phyloP scores from a whole-genome alignment of 257 asterid genomes.

The Solanum appendiculatum region DNA sequence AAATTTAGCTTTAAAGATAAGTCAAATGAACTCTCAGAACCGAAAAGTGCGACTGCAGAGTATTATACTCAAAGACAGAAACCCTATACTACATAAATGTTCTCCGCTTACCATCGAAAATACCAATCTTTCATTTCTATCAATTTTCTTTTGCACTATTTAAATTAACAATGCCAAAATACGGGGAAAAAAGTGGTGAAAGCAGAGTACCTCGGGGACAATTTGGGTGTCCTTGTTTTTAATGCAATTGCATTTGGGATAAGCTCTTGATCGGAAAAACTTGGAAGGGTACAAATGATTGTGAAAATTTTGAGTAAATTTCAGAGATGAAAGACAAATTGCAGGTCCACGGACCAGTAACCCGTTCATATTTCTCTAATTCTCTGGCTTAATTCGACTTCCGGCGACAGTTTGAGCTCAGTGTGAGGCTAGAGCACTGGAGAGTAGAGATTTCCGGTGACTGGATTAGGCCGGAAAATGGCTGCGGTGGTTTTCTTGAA shows the following conservation, averaged over 20 bases:
- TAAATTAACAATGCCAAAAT: not conserved
- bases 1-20: not conserved
- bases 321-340: not conserved
- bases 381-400: not conserved
- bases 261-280: constrained; percentile 2
- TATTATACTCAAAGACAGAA: not conserved
- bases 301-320: not conserved
- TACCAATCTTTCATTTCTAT: not conserved
- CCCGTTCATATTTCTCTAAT: not conserved
- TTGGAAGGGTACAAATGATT: not conserved
- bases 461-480: not conserved
- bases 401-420: not conserved
- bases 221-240: constrained; percentile 1
- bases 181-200: not conserved
- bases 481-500: too few species aligned
- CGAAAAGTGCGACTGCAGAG: not conserved
- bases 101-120: not conserved
- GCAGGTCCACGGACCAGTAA: constrained; percentile 2
- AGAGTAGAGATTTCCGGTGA: not conserved
- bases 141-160: not conserved
- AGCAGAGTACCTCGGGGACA: constrained; percentile 14
- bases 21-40: not conserved
- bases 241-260: constrained; percentile 18
- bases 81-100: not conserved
- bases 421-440: not conserved